Conservation (phyloP, 2,329 filamentous ascomycete genomes). For the Fusarium newnesense region DNA sequence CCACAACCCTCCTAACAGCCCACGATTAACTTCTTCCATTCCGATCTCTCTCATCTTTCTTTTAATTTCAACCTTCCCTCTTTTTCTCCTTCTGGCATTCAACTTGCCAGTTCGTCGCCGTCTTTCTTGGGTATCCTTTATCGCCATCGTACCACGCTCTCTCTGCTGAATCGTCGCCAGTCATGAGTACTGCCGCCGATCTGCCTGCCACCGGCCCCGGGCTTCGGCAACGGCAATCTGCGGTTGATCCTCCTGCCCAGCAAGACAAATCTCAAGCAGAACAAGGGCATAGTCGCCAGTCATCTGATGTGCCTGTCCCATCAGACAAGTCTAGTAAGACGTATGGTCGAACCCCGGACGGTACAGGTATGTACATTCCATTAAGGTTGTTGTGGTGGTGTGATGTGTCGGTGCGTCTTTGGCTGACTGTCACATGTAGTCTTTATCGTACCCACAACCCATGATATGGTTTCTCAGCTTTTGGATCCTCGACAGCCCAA, state of each 20-base stretch:
- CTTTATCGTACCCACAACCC: slow-evolving; percentile 93
- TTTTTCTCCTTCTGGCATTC: slow-evolving; percentile 1
- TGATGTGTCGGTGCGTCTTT: slow-evolving; percentile 18
- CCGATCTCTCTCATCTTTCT: slow-evolving; percentile 21
- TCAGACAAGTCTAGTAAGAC: slow-evolving; percentile 71
- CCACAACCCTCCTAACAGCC: slow-evolving; percentile 28
- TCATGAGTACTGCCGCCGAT: slow-evolving; percentile 49
- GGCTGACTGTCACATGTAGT: slow-evolving; percentile 64
- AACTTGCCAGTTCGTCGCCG: background rate
- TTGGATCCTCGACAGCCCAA: slow-evolving; percentile 95
- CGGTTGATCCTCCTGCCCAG: slow-evolving; percentile 27
- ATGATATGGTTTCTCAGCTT: slow-evolving; percentile 99
- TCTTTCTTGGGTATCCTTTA: background rate
- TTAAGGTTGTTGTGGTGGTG: slow-evolving; percentile 10
- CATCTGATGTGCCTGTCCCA: slow-evolving; percentile 21
- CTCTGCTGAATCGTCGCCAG: slow-evolving; percentile 15
- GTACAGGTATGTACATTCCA: slow-evolving; percentile 74
- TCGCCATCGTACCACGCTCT: background rate
- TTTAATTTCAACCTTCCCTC: slow-evolving; percentile 2
- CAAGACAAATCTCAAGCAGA: slow-evolving; percentile 25
- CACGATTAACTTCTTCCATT: slow-evolving; percentile 22
- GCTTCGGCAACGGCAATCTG: slow-evolving; percentile 46
- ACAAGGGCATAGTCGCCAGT: slow-evolving; percentile 20
- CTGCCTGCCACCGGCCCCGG: slow-evolving; percentile 39
- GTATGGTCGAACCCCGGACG: slow-evolving; percentile 89